phyloP scores from a whole-genome alignment of 805 yeast genomes.

The Kuraishia cidri region DNA sequence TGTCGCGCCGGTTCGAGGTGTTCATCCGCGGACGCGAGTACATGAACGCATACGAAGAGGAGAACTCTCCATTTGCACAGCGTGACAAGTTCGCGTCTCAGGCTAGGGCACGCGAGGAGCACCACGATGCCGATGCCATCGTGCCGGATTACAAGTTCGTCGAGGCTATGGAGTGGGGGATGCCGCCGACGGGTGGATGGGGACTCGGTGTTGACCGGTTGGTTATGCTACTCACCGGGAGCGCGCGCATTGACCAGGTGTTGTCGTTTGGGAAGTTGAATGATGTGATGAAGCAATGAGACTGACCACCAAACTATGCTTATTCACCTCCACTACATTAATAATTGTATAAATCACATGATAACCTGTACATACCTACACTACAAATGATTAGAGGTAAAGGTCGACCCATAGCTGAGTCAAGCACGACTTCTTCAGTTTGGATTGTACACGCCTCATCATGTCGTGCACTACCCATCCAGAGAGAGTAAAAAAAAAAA shows the following conservation, averaged over 20 bases:
- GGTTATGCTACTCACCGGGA: constrained; percentile 65
- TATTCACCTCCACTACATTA: too few species aligned
- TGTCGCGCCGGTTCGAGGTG: constrained; percentile 75
- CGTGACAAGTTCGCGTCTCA: constrained; percentile 53
- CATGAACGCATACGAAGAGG: constrained; percentile 94
- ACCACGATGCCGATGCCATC: constrained; percentile 51
- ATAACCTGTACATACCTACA: too few species aligned
- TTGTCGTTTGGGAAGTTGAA: constrained; percentile 65
- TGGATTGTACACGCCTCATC: too few species aligned
- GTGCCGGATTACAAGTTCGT: constrained; percentile 69
- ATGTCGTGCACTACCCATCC: too few species aligned
- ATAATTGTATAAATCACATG: too few species aligned
- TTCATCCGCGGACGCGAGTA: constrained; percentile 75
- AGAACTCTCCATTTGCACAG: constrained; percentile 78
- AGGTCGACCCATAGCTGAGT: too few species aligned
- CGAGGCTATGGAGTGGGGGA: constrained; percentile 78
- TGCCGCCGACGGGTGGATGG: constrained; percentile 99
- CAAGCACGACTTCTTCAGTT: too few species aligned
- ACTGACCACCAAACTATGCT: too few species aligned
- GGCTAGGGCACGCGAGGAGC: constrained; percentile 32
- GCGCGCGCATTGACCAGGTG: constrained; percentile 64
- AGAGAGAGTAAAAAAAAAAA: too few species aligned
- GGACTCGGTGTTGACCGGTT: constrained; percentile 91
- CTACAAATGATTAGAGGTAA: too few species aligned
- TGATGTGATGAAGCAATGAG: constrained; percentile 57